Evolutionary conservation across 192 early-diverging fungal species (phyloP).

Genomic region (Funneliformis mosseae): DNA sequence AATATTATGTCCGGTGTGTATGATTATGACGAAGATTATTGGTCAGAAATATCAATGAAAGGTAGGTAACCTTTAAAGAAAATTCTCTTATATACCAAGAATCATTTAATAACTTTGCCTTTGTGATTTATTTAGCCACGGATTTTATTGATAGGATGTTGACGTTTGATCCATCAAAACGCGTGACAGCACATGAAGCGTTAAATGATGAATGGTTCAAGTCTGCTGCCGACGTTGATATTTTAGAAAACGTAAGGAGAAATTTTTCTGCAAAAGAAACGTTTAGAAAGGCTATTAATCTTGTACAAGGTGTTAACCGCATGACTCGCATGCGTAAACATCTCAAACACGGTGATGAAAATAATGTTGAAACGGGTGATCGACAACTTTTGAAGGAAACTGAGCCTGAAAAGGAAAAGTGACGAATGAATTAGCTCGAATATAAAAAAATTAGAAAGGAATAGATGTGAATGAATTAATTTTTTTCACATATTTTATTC

Average conservation of each 20-base stretch:
- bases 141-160: conserved; percentile 71
- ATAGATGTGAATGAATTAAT: too few relatives aligned
- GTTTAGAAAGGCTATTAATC: conserved; percentile 11
- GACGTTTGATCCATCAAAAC: conserved; percentile 64
- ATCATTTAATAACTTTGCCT: background rate
- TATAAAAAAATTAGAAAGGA: too few relatives aligned
- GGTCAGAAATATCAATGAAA: conserved; percentile 78
- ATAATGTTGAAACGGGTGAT: background rate
- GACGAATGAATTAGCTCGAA: too few relatives aligned
- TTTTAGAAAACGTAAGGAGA: conserved; percentile 23
- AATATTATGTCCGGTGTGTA: conserved; percentile 69
- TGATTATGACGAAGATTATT: conserved; percentile 71
- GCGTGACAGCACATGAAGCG: conserved; percentile 82
- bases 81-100: background rate
- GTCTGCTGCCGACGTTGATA: conserved; percentile 7
- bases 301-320: conserved; percentile 13
- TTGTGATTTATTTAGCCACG: conserved; percentile 56
- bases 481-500: too few relatives aligned
- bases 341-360: background rate
- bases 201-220: conserved; percentile 83
- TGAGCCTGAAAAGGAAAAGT: background rate
- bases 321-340: background rate
- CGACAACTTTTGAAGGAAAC: background rate
- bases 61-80: conserved; percentile 36
- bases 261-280: conserved; percentile 16